Base-by-base conservation (phyloP, 352 stramenopile genomes). In the Pythium folliculosum region DNA sequence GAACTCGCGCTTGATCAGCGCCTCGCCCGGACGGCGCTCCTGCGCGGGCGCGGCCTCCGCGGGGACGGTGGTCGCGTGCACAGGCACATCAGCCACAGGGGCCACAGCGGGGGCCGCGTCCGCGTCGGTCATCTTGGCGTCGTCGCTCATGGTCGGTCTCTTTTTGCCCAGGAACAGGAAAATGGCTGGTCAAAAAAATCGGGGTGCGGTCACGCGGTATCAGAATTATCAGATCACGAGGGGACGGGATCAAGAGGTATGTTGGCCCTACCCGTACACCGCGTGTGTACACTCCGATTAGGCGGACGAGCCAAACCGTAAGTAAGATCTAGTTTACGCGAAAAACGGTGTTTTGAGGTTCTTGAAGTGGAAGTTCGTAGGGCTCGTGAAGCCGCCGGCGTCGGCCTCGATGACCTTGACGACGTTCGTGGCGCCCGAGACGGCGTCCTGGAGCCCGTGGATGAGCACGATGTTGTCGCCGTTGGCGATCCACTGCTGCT, bases 391-490 rank as follows among this genome's bases (percentile, higher is more conserved):
- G 16, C 79, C 82, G 35, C 82, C 63, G 25, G 83, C 78, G 63
- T 86, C 81, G 5, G 84, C 85, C 66, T 95, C 77, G 50, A 96
- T 91, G 32, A 98, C 91, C 49, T 95, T 95, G 32, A 98, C 81
- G 50, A 96, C 90, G 63, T 97, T 97, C 27, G 89, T 95, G 23
- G 86, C 77, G 13, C 84, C 88, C 9, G 90, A 78, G 45, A 91
- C 80, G 23, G 78, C 81, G 67, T 97, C 92, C 53, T 89, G 88
- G 22, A 95, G 77, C 12, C 92, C 92, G 65, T 98, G 90, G 64
- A 98, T 86, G 62, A 94, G 81, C 52, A 98, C 91, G 43, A 96
- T 78, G n/a, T 86, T 84, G 78, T 97, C 92, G 8, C 88, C 88
- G 22, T 84, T 84, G 52, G 77, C 63, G 45, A 97, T 87, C 85